Base-by-base conservation (phyloP, 2,329 filamentous ascomycete genomes). In the Pestalotiopsis sp. region DNA sequence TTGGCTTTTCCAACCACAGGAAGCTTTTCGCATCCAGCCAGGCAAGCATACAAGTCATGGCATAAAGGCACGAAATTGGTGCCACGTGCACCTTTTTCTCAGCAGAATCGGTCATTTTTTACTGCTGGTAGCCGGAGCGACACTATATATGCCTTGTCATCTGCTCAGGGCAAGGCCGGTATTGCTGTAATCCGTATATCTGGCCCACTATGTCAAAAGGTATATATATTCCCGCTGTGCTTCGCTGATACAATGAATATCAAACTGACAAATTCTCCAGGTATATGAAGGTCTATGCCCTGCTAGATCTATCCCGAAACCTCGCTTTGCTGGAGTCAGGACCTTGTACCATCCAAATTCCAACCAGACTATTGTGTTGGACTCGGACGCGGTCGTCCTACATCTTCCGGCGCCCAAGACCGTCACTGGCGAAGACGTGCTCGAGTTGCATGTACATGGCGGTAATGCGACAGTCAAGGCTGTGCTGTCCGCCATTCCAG, bases 361-460 rank as follows among this genome's bases (percentile, higher is more conserved):
- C 27, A 69, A 70, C 49, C 70, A 65, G 13, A 68, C 75, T 20
- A 80, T 92, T 83, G 87, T 98, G 58, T 81, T 90, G 39, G 96
- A 99, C 77, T 89, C 94, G 0, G 89, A 90, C 65, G 93, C 96
- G 0, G 80, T 98, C 13, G 85, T 97, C 2, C 86, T 98, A 36
- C 93, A 92, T 81, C 97, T 98, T 73, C 92, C 94, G 0, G 86
- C 84, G 0, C 95, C 95, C 0, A 88, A 88, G 63, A 97, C 94
- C 0, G 94, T 94, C 9, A 99, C 96, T 0, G 96, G 96, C 38
- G 95, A 98, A 78, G 94, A 98, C 76, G 86, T 98, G 1, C 86
- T 99, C 2, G 96, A 99, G 78, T 81, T 99, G 4, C 96, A 99
- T 75, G 88, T 98, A n/a, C 96, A 99, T 76, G 96, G 96, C 36